Percentiles rank a stretch among this genome's conserved stretches.
phyloP scores from a whole-genome alignment of 306 rosid genomes.

The Corylus avellana region DNA sequence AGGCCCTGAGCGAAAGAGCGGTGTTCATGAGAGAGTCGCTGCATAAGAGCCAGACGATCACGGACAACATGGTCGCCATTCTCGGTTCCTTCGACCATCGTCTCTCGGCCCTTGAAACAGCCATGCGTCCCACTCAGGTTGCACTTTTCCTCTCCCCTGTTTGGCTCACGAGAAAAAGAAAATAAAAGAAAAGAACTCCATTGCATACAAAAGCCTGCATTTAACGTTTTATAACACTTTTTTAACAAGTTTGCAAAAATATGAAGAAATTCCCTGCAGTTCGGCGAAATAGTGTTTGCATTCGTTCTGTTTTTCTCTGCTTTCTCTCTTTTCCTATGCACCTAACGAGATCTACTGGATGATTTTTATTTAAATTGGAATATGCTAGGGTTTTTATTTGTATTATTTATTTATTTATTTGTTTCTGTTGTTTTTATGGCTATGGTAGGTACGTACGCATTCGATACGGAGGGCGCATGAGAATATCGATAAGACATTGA shows the following conservation, averaged over 20 bases:
- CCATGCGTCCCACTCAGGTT: slow-evolving; percentile 99
- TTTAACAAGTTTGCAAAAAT: background rate
- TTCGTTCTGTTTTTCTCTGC: slow-evolving; percentile 5
- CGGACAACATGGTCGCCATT: slow-evolving; percentile 83
- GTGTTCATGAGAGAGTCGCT: slow-evolving; percentile 62
- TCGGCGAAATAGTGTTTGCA: background rate
- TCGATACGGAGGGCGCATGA: slow-evolving; percentile 89
- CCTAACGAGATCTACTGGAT: slow-evolving; percentile 20
- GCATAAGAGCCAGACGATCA: slow-evolving; percentile 71
- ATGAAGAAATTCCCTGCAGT: background rate
- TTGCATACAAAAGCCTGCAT: background rate
- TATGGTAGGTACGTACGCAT: slow-evolving; percentile 76
- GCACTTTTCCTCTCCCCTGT: background rate
- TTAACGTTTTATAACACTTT: background rate
- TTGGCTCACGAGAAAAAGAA: background rate
- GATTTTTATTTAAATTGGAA: background rate
- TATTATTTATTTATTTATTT: background rate
- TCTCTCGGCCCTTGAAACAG: slow-evolving; percentile 91
- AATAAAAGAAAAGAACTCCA: background rate
- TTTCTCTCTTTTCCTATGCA: slow-evolving; percentile 1
- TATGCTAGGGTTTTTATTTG: slow-evolving; percentile 17
- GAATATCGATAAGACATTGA: slow-evolving; percentile 82
- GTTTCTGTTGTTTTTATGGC: background rate
- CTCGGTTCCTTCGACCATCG: slow-evolving; percentile 97
- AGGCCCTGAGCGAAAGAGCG: slow-evolving; percentile 61